phyloP scores from a whole-genome alignment of 2,329 filamentous ascomycete genomes.

The Uncinocarpus reesii region DNA sequence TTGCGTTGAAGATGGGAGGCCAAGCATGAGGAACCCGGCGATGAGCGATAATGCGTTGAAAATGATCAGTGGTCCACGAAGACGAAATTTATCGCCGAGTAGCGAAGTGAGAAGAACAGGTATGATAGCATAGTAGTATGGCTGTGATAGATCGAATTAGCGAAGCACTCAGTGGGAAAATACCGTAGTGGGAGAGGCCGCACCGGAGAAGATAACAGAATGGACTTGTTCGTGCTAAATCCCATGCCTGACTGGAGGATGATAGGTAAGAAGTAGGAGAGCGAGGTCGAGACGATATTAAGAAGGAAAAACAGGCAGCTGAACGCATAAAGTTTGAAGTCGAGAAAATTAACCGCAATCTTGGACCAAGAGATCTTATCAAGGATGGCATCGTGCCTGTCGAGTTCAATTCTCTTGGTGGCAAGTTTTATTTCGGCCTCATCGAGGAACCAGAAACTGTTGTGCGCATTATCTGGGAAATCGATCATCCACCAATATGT shows the following conservation, averaged over 20 bases:
- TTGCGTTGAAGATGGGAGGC: constrained; percentile 44
- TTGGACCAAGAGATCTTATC: constrained; percentile 48
- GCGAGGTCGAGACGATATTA: constrained; percentile 55
- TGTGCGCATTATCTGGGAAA: constrained; percentile 53
- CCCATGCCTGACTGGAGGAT: constrained; percentile 47
- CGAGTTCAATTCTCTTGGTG: constrained; percentile 48
- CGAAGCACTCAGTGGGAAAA: background rate
- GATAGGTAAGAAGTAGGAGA: constrained; percentile 58
- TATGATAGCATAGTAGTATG: constrained; percentile 57
- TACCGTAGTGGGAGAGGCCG: constrained; percentile 7
- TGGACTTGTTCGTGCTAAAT: constrained; percentile 44
- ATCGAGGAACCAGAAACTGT: constrained; percentile 49
- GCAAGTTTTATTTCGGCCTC: constrained; percentile 48
- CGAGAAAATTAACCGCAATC: constrained; percentile 47
- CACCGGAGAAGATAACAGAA: constrained; percentile 52
- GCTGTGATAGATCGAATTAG: constrained; percentile 24
- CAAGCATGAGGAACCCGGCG: constrained; percentile 55
- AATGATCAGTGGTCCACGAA: constrained; percentile 52
- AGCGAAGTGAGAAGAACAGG: constrained; percentile 54
- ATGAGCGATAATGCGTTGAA: constrained; percentile 57
- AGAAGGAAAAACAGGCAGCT: constrained; percentile 55
- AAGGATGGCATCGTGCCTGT: constrained; percentile 50
- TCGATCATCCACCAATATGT: constrained; percentile 64
- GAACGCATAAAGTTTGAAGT: constrained; percentile 56
- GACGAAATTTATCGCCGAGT: constrained; percentile 50